These are phyloP conservation scores for Zizania latifolia DNA, from an alignment of 176 grass and related monocot species.

Conservation along the genomic window DNA sequence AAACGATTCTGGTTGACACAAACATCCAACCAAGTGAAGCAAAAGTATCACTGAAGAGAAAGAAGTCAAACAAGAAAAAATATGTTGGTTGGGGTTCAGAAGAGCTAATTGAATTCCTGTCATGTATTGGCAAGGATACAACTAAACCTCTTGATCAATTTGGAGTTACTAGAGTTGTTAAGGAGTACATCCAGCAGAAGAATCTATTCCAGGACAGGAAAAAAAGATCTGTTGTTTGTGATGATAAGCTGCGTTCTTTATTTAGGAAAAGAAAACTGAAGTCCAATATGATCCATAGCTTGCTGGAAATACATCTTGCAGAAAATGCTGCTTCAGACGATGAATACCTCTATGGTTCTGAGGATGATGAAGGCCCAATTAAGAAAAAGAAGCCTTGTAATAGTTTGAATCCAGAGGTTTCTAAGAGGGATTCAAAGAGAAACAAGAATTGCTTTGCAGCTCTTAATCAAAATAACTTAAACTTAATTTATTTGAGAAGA, in stretches of 20 bases:
- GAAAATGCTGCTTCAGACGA: constrained; percentile 55
- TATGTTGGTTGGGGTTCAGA: constrained; percentile 71
- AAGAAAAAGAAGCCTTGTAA: constrained; percentile 25
- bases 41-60: constrained; percentile 46
- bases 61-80: constrained; percentile 48
- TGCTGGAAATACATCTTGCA: constrained; percentile 64
- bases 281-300: constrained; percentile 46
- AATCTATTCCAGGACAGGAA: constrained; percentile 46
- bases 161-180: constrained; percentile 45
- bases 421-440: constrained; percentile 33
- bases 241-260: constrained; percentile 44
- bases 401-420: constrained; percentile 25
- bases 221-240: constrained; percentile 61
- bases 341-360: constrained; percentile 31
- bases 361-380: constrained; percentile 31
- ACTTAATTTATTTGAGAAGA: constrained; percentile 62
- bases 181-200: constrained; percentile 61
- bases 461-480: constrained; percentile 55
- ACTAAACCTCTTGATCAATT: constrained; percentile 47
- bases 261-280: constrained; percentile 73
- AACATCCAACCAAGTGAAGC: constrained; percentile 33
- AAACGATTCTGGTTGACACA: constrained; percentile 21
- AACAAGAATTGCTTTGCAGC: constrained; percentile 49
- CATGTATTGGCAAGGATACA: constrained; percentile 49
- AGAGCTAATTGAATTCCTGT: constrained; percentile 65